Base-by-base conservation (phyloP, 1,284 basidiomycete genomes). In the Ceratobasidium sp. region DNA sequence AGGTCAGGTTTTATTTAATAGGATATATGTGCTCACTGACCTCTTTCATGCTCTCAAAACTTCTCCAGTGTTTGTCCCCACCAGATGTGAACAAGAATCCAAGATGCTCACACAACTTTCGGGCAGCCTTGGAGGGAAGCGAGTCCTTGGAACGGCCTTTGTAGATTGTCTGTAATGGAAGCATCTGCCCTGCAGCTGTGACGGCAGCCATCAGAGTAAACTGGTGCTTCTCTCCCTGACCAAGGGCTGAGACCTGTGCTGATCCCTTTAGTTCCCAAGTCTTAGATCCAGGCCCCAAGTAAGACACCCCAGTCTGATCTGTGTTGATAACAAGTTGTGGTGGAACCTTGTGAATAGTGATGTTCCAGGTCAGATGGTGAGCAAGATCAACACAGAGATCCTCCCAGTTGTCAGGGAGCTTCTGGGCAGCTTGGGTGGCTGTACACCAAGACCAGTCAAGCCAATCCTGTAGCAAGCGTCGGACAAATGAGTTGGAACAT, bases 341-440 rank as follows among this genome's bases (percentile, higher is more conserved):
- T 19, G 64, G 64, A 6, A 51, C 34, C 19, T 22, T 37, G 49
- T 51, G 29, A 8, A 51, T 11, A 31, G 14, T 11, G 27, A 74
- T 74, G 22, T 49, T 31, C 62, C 62, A 74, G 13, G 53, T 65
- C 8, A 53, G n/a, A 1, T 29, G 62, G 19, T 49, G 34, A 2
- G 51, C 62, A 19, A 74, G 19, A 19, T 65, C 49, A 41, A 58
- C n/a, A 31, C 73, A 74, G 22, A 29, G 53, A 2, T 59, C 4
- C 13, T 27, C 14, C 24, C 54, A 74, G 29, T 74, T 29, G n/a
- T 51, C 53, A 24, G 73, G 73, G 11, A 74, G 24, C 16, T 74
- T 74, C 49, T 74, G 62, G n/a, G 73, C 73, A 19, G 62, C 62
- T 54, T 74, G 39, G 6, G 73, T 74, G 2, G 37, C 51, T n/a